phyloP scores from a whole-genome alignment of 2,329 filamentous ascomycete species.

The Septoria petroselini region DNA sequence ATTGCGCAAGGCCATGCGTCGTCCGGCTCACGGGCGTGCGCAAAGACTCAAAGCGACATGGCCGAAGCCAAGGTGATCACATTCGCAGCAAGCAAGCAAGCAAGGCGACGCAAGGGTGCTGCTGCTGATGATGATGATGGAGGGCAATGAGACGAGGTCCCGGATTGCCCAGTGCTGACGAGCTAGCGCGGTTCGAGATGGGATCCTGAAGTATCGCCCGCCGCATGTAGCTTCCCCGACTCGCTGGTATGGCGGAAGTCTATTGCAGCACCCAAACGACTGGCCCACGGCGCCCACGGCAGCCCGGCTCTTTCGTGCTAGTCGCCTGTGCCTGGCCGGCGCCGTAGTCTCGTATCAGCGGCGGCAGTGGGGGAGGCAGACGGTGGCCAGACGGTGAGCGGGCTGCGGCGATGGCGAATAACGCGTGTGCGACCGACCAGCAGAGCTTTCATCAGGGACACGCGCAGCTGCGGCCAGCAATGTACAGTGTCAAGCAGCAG shows the following conservation, averaged over 20 bases:
- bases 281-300: background rate
- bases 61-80: slow-evolving; percentile 10
- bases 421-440: no score
- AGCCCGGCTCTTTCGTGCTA: slow-evolving; percentile 6
- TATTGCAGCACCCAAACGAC: background rate
- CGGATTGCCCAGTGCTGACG: slow-evolving; percentile 4
- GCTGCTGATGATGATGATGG: no score
- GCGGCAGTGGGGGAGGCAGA: no score
- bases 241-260: background rate
- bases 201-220: slow-evolving; percentile 4
- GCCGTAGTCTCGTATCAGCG: background rate
- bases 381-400: no score
- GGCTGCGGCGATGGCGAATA: no score
- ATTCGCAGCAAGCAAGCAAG: background rate
- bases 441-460: no score
- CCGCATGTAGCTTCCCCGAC: background rate
- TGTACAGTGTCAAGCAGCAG: no score
- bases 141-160: slow-evolving; percentile 13
- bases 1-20: slow-evolving; percentile 25
- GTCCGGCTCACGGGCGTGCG: slow-evolving; percentile 24
- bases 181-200: slow-evolving; percentile 5
- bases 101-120: slow-evolving; percentile 5
- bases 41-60: slow-evolving; percentile 16
- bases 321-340: slow-evolving; percentile 5
- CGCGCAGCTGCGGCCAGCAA: no score